These are phyloP conservation scores for Nitzschia putrida DNA, from an alignment of 108 stramenopile species.

Conservation along the genomic window DNA sequence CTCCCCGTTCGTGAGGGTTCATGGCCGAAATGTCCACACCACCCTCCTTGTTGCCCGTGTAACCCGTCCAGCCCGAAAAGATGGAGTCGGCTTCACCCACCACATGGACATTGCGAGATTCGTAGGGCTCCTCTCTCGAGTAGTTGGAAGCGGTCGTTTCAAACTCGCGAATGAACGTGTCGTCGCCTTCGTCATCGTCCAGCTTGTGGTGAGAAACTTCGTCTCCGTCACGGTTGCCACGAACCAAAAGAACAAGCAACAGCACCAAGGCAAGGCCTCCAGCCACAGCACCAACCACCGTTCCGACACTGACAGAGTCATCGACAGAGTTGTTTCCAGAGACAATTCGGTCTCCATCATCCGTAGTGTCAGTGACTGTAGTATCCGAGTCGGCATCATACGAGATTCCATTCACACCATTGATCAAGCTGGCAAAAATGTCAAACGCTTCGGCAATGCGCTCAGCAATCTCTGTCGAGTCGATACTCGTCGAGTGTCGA, in stretches of 20 bases:
- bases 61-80: conserved; percentile 37
- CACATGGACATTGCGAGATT: conserved; percentile 25
- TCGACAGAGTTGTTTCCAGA: not conserved
- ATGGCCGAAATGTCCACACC: not conserved
- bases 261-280: conserved; percentile 35
- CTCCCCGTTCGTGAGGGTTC: conserved; percentile 6
- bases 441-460: not conserved
- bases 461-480: not conserved
- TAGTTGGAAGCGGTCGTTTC: not conserved
- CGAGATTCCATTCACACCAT: conserved; percentile 1
- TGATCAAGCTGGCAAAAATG: not conserved
- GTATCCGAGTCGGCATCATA: not conserved
- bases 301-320: conserved; percentile 27
- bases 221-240: conserved; percentile 17
- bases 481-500: not conserved
- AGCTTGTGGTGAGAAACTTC: conserved; percentile 38
- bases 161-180: conserved; percentile 21
- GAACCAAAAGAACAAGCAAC: conserved; percentile 34
- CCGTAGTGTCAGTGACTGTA: not conserved
- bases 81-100: conserved; percentile 41
- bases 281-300: conserved; percentile 33
- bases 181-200: conserved; percentile 39
- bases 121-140: conserved; percentile 8
- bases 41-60: conserved; percentile 13
- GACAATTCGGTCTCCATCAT: not conserved